Evolutionary conservation across 73 alveolate species (phyloP).

Genomic region (Paramecium caudatum): DNA sequence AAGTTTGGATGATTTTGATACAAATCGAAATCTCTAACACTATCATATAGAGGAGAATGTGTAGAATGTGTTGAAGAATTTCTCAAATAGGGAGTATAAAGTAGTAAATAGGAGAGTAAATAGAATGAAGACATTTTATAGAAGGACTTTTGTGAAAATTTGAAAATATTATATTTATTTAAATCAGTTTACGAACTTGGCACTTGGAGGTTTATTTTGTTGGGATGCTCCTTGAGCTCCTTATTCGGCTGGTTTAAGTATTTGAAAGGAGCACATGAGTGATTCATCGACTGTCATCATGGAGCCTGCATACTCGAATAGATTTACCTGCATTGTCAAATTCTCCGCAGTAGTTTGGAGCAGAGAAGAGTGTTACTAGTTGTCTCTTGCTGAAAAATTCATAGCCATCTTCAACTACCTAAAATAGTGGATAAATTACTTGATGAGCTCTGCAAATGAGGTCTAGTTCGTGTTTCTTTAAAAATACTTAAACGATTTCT

Average conservation of each 20-base stretch:
- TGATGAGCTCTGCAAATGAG: constrained; percentile 97
- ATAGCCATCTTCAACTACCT: constrained; percentile 99
- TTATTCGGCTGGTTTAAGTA: constrained; percentile 96
- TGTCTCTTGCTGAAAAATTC: constrained; percentile 98
- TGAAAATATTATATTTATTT: no score
- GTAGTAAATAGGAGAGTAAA: constrained; percentile 9
- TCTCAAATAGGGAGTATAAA: neutral
- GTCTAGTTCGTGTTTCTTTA: constrained; percentile 94
- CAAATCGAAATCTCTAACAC: neutral
- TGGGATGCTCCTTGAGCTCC: constrained; percentile 68
- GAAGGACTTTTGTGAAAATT: neutral
- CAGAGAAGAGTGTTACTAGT: constrained; percentile 98
- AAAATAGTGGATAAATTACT: constrained; percentile 62
- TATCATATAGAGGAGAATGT: constrained; percentile 15
- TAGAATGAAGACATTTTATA: constrained; percentile 40
- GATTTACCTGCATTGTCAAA: constrained; percentile 92
- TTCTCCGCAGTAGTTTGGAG: constrained; percentile 99
- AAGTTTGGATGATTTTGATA: constrained; percentile 43
- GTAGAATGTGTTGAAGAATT: neutral
- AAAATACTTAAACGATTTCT: constrained; percentile 91
- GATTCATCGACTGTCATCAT: constrained; percentile 99
- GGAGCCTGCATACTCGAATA: constrained; percentile 79
- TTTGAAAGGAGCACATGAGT: constrained; percentile 97
- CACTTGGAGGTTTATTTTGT: constrained; percentile 64
- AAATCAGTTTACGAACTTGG: constrained; percentile 74